Evolutionary conservation across 768 basidiomycete species (phyloP).

Genomic region (Botryobasidium botryosum): DNA sequence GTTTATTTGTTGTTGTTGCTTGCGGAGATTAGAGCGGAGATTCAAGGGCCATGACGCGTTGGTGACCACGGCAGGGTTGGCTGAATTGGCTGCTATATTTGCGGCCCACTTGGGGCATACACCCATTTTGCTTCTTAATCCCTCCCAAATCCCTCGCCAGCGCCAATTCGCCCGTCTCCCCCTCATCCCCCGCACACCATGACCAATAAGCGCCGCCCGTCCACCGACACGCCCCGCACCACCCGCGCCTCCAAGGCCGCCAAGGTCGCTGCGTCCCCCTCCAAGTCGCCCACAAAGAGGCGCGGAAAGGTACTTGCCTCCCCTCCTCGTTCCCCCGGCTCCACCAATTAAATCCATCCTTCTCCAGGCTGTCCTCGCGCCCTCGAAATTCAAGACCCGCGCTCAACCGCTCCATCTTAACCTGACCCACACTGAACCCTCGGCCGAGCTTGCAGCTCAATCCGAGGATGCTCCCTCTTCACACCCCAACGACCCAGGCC

Average conservation of each 20-base stretch:
- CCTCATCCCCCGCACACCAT: too few relatives aligned
- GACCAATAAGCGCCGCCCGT: too few relatives aligned
- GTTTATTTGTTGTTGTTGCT: too few relatives aligned
- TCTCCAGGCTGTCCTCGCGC: conserved; percentile 29
- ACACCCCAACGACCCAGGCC: conserved; percentile 36
- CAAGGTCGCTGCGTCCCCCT: conserved; percentile 29
- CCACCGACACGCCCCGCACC: conserved; percentile 12
- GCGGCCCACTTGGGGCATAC: too few relatives aligned
- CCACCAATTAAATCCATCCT: background rate
- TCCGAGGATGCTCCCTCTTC: background rate
- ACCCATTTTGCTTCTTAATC: too few relatives aligned
- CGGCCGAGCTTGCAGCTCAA: conserved; percentile 15
- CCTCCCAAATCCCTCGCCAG: too few relatives aligned
- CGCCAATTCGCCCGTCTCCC: too few relatives aligned
- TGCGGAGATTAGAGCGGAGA: too few relatives aligned
- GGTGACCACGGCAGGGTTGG: too few relatives aligned
- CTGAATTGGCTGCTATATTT: too few relatives aligned
- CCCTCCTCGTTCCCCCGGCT: background rate
- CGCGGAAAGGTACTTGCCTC: conserved; percentile 1
- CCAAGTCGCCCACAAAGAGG: background rate
- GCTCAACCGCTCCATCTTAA: conserved; percentile 54
- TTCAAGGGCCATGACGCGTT: too few relatives aligned
- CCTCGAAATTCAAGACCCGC: conserved; percentile 29
- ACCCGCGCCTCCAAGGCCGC: conserved; percentile 35
- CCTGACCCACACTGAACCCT: conserved; percentile 47